phyloP scores from a whole-genome alignment of 2,329 filamentous ascomycete genomes.

The Colletotrichum lentis region DNA sequence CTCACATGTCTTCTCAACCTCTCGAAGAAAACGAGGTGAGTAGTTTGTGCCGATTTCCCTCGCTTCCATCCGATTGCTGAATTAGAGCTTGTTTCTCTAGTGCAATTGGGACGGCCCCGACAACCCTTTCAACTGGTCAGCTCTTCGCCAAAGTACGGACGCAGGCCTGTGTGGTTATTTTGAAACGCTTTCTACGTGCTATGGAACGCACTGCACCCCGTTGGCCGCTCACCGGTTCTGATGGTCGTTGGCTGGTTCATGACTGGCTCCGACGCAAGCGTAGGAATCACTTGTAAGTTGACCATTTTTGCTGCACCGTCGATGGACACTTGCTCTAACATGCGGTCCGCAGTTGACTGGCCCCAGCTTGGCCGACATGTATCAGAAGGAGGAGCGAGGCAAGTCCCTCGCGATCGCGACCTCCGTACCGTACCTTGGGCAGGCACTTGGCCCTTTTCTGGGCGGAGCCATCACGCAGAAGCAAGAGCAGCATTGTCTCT shows the following conservation, averaged over 20 bases:
- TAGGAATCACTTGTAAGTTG: constrained; percentile 44
- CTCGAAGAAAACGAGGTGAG: too few relatives aligned
- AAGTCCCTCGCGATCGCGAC: constrained; percentile 50
- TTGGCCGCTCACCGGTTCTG: constrained; percentile 56
- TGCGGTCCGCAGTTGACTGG: constrained; percentile 43
- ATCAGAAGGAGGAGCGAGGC: constrained; percentile 47
- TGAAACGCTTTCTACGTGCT: constrained; percentile 46
- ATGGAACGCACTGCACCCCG: constrained; percentile 57
- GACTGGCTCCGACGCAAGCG: constrained; percentile 55
- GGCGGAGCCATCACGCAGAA: constrained; percentile 50
- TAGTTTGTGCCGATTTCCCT: too few relatives aligned
- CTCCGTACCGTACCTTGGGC: constrained; percentile 54
- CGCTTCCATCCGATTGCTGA: too few relatives aligned
- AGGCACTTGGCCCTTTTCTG: constrained; percentile 53
- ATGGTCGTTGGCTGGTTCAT: constrained; percentile 68
- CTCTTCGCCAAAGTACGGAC: constrained; percentile 55
- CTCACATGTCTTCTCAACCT: too few relatives aligned
- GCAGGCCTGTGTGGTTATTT: constrained; percentile 49
- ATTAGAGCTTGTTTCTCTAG: background rate
- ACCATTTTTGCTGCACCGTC: too few relatives aligned
- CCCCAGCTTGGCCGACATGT: constrained; percentile 50
- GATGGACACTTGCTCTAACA: background rate
- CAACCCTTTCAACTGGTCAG: too few relatives aligned
- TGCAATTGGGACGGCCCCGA: constrained; percentile 54
- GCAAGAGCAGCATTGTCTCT: constrained; percentile 54